Evolutionary conservation across 1,284 basidiomycete genomes (phyloP).

Genomic region (Microbotryum scabiosae): DNA sequence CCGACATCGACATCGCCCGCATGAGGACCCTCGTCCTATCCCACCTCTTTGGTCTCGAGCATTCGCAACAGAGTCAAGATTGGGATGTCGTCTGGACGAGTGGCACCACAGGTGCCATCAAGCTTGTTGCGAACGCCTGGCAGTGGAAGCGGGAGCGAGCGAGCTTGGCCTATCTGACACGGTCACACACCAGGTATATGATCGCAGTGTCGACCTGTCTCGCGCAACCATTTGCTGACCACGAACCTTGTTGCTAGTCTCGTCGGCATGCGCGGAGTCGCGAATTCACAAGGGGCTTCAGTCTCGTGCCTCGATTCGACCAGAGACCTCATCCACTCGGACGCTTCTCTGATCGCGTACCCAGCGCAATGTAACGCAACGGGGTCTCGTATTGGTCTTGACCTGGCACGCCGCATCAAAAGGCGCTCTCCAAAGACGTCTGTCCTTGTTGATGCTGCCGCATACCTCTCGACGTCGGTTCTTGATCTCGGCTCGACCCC

Average conservation of each 20-base stretch:
- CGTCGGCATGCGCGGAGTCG: slow-evolving; percentile 68
- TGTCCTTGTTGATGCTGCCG: slow-evolving; percentile 34
- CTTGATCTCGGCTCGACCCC: slow-evolving; percentile 64
- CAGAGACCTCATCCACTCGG: slow-evolving; percentile 3
- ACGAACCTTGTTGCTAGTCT: slow-evolving; percentile 46
- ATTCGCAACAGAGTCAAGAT: slow-evolving; percentile 47
- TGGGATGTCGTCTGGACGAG: slow-evolving; percentile 73
- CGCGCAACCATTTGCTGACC: background rate
- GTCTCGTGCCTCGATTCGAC: slow-evolving; percentile 52
- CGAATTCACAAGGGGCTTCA: slow-evolving; percentile 48
- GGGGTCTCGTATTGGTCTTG: slow-evolving; percentile 14
- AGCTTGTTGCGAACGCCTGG: slow-evolving; percentile 69
- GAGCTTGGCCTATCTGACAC: slow-evolving; percentile 55
- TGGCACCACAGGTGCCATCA: slow-evolving; percentile 67
- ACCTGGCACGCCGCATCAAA: slow-evolving; percentile 17
- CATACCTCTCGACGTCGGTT: slow-evolving; percentile 48
- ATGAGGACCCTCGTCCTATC: slow-evolving; percentile 32
- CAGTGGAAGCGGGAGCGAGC: slow-evolving; percentile 47
- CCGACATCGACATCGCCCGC: slow-evolving; percentile 30
- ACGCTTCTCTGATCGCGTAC: slow-evolving; percentile 22
- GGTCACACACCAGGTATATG: slow-evolving; percentile 57
- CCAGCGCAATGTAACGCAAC: slow-evolving; percentile 28
- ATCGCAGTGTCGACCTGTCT: background rate
- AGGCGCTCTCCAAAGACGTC: slow-evolving; percentile 10
- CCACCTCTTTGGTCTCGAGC: slow-evolving; percentile 35